Conservation (phyloP, 805 yeast genomes). For the Saccharomycopsis sp. region DNA sequence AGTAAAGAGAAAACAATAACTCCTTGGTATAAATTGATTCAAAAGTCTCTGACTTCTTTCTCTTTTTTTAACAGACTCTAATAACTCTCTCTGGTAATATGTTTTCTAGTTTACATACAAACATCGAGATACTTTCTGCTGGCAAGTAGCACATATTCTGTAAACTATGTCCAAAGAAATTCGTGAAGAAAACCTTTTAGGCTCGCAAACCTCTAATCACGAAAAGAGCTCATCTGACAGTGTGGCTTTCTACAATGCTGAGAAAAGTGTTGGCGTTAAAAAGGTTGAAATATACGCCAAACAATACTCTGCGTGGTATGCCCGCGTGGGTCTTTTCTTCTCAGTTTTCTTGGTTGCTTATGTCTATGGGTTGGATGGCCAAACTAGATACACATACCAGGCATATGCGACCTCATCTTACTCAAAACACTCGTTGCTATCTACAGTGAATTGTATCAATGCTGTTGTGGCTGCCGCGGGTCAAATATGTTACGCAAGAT, state of each 20-base stretch:
- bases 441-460: conserved; percentile 46
- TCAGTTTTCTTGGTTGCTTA: conserved; percentile 50
- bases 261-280: conserved; percentile 37
- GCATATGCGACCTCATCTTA: conserved; percentile 45
- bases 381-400: conserved; percentile 38
- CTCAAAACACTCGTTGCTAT: conserved; percentile 40
- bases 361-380: conserved; percentile 52
- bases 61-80: background rate
- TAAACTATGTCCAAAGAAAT: background rate
- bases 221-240: background rate
- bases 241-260: background rate
- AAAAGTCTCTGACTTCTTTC: background rate
- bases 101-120: background rate
- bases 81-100: background rate
- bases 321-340: conserved; percentile 39
- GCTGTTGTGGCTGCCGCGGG: conserved; percentile 52
- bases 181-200: background rate
- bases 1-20: background rate
- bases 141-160: background rate
- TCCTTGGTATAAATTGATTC: background rate
- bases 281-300: conserved; percentile 48
- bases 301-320: conserved; percentile 35
- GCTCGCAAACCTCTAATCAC: background rate
- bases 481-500: conserved; percentile 49
- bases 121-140: no score